Percentiles rank a stretch among this genome's conserved stretches.
Conservation (phyloP, 2,329 filamentous ascomycete genomes). For the Stagonosporopsis chrysanthemi region DNA sequence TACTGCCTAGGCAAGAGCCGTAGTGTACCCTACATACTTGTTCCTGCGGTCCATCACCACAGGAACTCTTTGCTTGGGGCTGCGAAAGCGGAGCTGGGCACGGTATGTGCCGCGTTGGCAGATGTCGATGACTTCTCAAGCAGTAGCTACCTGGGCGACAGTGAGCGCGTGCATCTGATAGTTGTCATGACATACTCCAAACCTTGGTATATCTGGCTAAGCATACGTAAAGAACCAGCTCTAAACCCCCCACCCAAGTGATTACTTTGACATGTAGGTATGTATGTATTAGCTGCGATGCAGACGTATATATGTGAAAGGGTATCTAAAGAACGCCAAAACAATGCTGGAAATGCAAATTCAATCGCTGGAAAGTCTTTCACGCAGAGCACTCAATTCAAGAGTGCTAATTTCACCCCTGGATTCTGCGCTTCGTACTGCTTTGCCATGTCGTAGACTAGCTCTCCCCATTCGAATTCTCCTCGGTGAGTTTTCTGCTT, state of each 20-base stretch:
- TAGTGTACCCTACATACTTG: neutral
- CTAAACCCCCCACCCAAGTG: neutral
- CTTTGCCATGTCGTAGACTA: conserved; percentile 55
- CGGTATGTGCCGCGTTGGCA: neutral
- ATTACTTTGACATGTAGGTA: neutral
- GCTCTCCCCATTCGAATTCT: conserved; percentile 72
- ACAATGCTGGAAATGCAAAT: conserved; percentile 18
- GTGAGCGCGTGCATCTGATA: neutral
- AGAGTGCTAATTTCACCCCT: conserved; percentile 26
- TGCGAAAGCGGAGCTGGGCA: neutral
- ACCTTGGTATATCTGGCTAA: neutral
- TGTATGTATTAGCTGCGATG: conserved; percentile 13
- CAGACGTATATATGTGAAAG: conserved; percentile 15
- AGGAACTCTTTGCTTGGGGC: neutral
- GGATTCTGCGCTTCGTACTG: conserved; percentile 38
- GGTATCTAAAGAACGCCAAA: conserved; percentile 35
- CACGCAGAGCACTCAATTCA: conserved; percentile 14
- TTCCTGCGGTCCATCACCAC: neutral
- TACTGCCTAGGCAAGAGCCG: neutral
- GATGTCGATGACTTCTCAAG: neutral
- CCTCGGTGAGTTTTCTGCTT: conserved; percentile 70
- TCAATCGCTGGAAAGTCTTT: neutral
- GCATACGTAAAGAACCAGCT: neutral
- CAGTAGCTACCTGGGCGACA: neutral
- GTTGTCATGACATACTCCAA: neutral